These are phyloP conservation scores for Jamesozyma jinghongensis DNA, from an alignment of 805 yeast genomes.

Conservation along the genomic window DNA sequence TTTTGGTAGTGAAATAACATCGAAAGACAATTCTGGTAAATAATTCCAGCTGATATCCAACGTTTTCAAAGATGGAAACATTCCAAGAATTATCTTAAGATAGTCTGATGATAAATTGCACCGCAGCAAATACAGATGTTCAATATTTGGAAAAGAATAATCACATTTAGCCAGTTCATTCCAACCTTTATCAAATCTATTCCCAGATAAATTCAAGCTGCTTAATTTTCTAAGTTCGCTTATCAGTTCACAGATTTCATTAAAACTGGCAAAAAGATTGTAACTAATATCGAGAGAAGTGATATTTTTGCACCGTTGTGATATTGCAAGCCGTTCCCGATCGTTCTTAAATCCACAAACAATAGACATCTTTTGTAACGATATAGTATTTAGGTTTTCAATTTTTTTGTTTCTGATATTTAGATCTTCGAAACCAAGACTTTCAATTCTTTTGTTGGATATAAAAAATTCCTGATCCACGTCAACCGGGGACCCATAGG, in stretches of 20 bases:
- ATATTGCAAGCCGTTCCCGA: not conserved
- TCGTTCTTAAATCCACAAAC: not conserved
- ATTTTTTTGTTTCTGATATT: constrained; percentile 41
- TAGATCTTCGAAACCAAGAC: constrained; percentile 56
- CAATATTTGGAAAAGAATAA: constrained; percentile 4
- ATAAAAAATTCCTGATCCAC: constrained; percentile 33
- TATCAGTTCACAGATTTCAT: constrained; percentile 33
- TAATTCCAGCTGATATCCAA: constrained; percentile 12
- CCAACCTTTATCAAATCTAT: constrained; percentile 6
- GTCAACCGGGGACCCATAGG: constrained; percentile 37
- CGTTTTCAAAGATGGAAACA: constrained; percentile 33
- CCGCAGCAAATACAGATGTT: constrained; percentile 21
- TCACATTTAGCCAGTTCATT: not conserved
- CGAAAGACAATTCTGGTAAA: constrained; percentile 4
- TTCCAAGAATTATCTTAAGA: constrained; percentile 7
- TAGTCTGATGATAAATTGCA: constrained; percentile 8
- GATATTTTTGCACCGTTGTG: constrained; percentile 17
- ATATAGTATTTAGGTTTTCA: constrained; percentile 35
- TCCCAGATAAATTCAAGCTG: constrained; percentile 19
- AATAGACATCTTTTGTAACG: constrained; percentile 30
- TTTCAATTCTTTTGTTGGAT: constrained; percentile 51
- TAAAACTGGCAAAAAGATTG: constrained; percentile 43
- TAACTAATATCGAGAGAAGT: constrained; percentile 47
- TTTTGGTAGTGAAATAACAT: constrained; percentile 5
- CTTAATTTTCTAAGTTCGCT: constrained; percentile 4